Percentiles rank a stretch among this genome's conserved stretches.
phyloP scores from a whole-genome alignment of 257 asterid species.

The Lithospermum erythrorhizon region DNA sequence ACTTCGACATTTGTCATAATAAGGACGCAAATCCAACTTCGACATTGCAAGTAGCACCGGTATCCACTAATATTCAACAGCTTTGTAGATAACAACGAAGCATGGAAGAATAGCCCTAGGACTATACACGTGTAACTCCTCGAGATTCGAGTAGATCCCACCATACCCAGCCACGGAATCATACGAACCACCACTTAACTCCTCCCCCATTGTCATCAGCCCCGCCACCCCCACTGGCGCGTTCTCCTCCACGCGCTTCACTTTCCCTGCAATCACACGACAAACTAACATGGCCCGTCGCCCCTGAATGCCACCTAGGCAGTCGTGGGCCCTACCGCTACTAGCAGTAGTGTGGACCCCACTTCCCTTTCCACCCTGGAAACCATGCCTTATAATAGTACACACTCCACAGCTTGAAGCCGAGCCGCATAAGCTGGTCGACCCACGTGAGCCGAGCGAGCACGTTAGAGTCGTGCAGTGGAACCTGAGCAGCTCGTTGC shows the following conservation, averaged over 20 bases:
- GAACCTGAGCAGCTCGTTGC: constrained; percentile 94
- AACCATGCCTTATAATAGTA: constrained; percentile 72
- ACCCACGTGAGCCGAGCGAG: constrained; percentile 70
- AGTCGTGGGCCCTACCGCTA: constrained; percentile 87
- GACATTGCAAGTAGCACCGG: too few species aligned
- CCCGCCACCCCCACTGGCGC: constrained; percentile 16
- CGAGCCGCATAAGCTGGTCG: constrained; percentile 70
- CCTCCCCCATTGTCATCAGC: neutral
- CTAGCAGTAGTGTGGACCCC: constrained; percentile 81
- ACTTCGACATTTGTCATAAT: too few species aligned
- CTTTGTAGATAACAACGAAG: constrained; percentile 44
- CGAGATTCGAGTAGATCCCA: constrained; percentile 33
- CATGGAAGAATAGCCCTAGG: constrained; percentile 50
- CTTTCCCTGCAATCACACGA: constrained; percentile 84
- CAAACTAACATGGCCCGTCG: constrained; percentile 86
- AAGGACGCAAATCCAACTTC: too few species aligned
- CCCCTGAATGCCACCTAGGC: constrained; percentile 19
- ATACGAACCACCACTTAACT: constrained; percentile 4
- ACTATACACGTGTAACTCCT: constrained; percentile 40
- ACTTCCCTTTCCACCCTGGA: constrained; percentile 35
- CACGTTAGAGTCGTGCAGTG: constrained; percentile 70
- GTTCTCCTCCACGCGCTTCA: constrained; percentile 36
- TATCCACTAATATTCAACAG: constrained; percentile 17
- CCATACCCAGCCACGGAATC: constrained; percentile 31
- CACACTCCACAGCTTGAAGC: constrained; percentile 76